Evolutionary conservation across 2,329 filamentous ascomycete genomes (phyloP).

Genomic region (Colletotrichum cereale): DNA sequence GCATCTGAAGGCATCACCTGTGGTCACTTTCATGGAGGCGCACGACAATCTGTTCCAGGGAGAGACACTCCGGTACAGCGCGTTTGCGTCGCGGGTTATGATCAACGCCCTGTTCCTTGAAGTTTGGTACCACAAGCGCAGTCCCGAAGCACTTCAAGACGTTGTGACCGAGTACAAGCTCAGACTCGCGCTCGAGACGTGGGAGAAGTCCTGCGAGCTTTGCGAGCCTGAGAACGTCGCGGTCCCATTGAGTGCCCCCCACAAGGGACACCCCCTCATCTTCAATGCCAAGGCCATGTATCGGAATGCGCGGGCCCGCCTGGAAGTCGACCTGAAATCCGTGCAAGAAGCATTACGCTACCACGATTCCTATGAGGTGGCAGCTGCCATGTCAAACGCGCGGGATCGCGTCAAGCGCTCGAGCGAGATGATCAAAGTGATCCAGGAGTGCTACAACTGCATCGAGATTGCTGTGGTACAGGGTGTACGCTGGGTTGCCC

Average conservation of each 20-base stretch:
- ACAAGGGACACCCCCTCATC: constrained; percentile 94
- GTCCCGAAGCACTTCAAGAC: constrained; percentile 95
- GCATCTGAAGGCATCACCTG: constrained; percentile 76
- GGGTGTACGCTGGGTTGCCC: constrained; percentile 97
- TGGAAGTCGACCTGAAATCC: constrained; percentile 95
- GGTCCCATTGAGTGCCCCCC: constrained; percentile 91
- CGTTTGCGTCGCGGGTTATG: constrained; percentile 97
- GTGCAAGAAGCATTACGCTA: constrained; percentile 97
- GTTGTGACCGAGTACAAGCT: constrained; percentile 99
- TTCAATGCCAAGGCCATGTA: constrained; percentile 99
- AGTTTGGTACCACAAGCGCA: constrained; percentile 99
- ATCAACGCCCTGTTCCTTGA: constrained; percentile 98
- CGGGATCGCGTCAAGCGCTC: constrained; percentile 95
- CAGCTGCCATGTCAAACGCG: constrained; percentile 94
- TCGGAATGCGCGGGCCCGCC: constrained; percentile 89
- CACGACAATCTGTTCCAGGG: constrained; percentile 97
- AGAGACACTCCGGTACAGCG: constrained; percentile 90
- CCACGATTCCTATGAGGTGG: constrained; percentile 97
- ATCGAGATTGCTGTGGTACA: constrained; percentile 95
- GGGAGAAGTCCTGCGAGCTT: constrained; percentile 94
- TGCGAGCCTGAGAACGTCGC: constrained; percentile 92
- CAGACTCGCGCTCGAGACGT: constrained; percentile 94
- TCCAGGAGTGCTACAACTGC: constrained; percentile 97
- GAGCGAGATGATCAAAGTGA: constrained; percentile 98
- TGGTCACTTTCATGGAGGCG: constrained; percentile 90